A percentile compares a stretch with the other conserved stretches of the same genome.
Conservation (phyloP, 2,329 filamentous ascomycete species). For the Septoria petroselini region DNA sequence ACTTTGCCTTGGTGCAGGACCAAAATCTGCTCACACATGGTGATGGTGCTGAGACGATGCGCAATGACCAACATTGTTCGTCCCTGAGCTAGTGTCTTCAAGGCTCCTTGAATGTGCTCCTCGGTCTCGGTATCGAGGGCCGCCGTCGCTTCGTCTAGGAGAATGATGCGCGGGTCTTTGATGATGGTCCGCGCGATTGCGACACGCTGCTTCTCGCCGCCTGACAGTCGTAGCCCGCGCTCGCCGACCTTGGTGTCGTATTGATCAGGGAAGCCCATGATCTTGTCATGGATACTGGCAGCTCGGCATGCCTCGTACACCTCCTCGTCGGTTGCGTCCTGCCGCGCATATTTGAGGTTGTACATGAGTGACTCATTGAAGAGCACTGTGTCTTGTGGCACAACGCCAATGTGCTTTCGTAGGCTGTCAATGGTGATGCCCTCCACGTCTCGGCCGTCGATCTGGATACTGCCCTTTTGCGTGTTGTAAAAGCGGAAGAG, state of each 20-base stretch:
- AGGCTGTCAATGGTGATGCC: conserved; percentile 86
- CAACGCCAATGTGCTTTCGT: conserved; percentile 85
- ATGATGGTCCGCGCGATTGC: conserved; percentile 90
- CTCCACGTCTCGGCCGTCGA: conserved; percentile 81
- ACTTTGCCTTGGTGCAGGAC: conserved; percentile 54
- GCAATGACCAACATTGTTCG: conserved; percentile 95
- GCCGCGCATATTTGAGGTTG: conserved; percentile 86
- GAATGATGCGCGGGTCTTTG: conserved; percentile 86
- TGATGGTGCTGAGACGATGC: conserved; percentile 60
- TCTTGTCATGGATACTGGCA: conserved; percentile 90
- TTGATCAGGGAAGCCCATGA: conserved; percentile 79
- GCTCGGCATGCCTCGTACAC: conserved; percentile 78
- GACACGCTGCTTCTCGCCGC: conserved; percentile 89
- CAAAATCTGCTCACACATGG: conserved; percentile 55
- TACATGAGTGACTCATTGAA: conserved; percentile 97
- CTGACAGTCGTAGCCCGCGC: conserved; percentile 79
- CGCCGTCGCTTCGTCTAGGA: conserved; percentile 89
- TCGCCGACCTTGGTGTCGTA: conserved; percentile 91
- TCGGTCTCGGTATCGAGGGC: conserved; percentile 89
- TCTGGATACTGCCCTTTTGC: conserved; percentile 70
- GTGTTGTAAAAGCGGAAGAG: conserved; percentile 97
- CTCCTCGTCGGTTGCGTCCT: conserved; percentile 73
- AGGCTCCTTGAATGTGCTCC: conserved; percentile 84
- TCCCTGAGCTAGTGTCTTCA: conserved; percentile 75
- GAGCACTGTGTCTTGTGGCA: conserved; percentile 91